Percentiles rank a stretch among this genome's conserved stretches.
phyloP scores from a whole-genome alignment of 2,329 filamentous ascomycete genomes.

The Trichoderma sp. region DNA sequence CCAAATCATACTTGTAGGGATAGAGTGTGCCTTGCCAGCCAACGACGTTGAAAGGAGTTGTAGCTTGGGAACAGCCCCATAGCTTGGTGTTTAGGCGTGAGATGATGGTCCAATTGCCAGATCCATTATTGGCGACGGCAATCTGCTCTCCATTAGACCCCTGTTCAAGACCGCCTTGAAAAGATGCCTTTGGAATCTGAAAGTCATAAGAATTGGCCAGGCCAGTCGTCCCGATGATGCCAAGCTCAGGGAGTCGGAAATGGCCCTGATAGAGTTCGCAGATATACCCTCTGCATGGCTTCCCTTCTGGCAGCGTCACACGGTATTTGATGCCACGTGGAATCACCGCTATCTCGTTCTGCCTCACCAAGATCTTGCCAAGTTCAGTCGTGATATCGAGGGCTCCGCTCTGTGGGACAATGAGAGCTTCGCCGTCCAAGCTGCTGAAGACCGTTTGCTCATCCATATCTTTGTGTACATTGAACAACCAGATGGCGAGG shows the following conservation, averaged over 20 bases:
- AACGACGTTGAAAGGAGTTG: background rate
- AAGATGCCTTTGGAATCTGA: background rate
- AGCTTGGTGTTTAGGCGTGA: background rate
- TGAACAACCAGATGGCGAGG: background rate
- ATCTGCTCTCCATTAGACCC: background rate
- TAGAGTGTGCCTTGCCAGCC: background rate
- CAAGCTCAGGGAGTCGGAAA: background rate
- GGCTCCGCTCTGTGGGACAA: background rate
- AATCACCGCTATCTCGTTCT: background rate
- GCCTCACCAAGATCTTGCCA: background rate
- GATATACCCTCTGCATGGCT: background rate
- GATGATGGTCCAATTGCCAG: background rate
- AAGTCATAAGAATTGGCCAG: background rate
- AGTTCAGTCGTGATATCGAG: background rate
- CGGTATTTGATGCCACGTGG: background rate
- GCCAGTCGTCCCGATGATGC: background rate
- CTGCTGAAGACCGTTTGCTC: background rate
- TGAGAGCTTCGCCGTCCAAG: background rate
- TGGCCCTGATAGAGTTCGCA: background rate
- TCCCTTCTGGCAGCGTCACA: background rate
- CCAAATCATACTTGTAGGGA: background rate
- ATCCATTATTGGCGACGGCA: background rate
- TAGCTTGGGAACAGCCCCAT: background rate
- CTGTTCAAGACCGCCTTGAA: background rate
- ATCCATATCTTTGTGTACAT: background rate